Conservation (phyloP, 768 basidiomycete genomes). For the Suillus weaverae region DNA sequence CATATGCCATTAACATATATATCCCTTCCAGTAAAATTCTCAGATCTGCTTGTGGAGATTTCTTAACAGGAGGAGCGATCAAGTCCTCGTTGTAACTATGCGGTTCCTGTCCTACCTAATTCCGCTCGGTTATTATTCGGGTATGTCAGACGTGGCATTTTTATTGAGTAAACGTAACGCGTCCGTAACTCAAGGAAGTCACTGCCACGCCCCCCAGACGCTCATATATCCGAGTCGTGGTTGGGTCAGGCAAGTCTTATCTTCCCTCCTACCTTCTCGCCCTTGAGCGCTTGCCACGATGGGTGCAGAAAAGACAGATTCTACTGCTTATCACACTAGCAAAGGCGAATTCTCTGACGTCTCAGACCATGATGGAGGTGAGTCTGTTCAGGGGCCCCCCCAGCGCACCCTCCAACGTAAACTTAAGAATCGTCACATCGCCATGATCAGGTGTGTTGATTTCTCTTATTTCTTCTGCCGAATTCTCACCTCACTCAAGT, state of each 20-base stretch:
- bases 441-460: conserved; percentile 68
- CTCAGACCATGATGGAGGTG: conserved; percentile 28
- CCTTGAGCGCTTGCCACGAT: not conserved
- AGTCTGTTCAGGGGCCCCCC: conserved; percentile 8
- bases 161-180: not conserved
- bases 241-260: not conserved
- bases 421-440: conserved; percentile 75
- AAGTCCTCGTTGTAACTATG: not conserved
- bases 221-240: not conserved
- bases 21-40: too few relatives aligned
- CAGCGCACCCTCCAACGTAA: conserved; percentile 48
- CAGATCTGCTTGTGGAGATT: too few relatives aligned
- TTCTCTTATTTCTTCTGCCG: not conserved
- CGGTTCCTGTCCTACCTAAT: not conserved
- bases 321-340: not conserved
- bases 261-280: not conserved
- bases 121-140: not conserved
- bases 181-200: not conserved
- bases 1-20: too few relatives aligned
- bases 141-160: not conserved
- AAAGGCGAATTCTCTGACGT: conserved; percentile 12
- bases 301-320: conserved; percentile 23
- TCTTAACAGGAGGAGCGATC: not conserved
- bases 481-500: conserved; percentile 33
- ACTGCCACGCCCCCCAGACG: not conserved